A percentile compares a stretch with the other conserved stretches of the same genome.
phyloP scores from a whole-genome alignment of 1,284 basidiomycete genomes.

The Volvariella volvacea region DNA sequence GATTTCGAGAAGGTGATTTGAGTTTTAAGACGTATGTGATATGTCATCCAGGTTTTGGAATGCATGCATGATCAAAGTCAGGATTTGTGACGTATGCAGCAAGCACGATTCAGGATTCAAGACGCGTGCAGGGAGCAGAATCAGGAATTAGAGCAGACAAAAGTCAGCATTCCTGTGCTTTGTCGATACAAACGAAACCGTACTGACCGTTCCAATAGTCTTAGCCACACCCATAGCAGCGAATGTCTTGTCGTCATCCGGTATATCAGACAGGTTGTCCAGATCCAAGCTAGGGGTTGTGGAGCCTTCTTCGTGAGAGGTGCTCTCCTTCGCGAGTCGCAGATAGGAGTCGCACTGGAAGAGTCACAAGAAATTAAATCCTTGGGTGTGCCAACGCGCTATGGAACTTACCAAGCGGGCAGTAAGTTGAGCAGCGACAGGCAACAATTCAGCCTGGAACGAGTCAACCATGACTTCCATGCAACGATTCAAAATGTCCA shows the following conservation, averaged over 20 bases:
- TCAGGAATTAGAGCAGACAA: no score
- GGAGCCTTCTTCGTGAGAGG: conserved; percentile 43
- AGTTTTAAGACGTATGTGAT: no score
- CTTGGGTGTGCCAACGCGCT: conserved; percentile 2
- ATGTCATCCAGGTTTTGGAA: no score
- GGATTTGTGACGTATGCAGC: no score
- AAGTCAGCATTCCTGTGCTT: no score
- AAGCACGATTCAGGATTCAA: no score
- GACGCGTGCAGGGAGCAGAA: no score
- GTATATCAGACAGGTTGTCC: conserved; percentile 48
- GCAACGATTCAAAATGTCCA: conserved; percentile 77
- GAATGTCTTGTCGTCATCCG: conserved; percentile 76
- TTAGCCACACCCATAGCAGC: conserved; percentile 82
- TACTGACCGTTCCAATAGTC: conserved; percentile 67
- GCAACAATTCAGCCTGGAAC: conserved; percentile 80
- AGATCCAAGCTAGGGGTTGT: conserved; percentile 36
- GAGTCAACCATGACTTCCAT: conserved; percentile 85
- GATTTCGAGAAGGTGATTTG: no score
- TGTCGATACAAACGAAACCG: no score
- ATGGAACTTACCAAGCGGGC: conserved; percentile 58
- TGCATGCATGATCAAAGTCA: no score
- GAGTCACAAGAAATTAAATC: neutral
- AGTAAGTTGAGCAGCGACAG: conserved; percentile 81
- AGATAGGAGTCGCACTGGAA: conserved; percentile 76
- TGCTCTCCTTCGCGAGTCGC: conserved; percentile 65